These are phyloP conservation scores for Chaetoceros tenuissimus DNA, from an alignment of 108 stramenopile species.

Conservation along the genomic window DNA sequence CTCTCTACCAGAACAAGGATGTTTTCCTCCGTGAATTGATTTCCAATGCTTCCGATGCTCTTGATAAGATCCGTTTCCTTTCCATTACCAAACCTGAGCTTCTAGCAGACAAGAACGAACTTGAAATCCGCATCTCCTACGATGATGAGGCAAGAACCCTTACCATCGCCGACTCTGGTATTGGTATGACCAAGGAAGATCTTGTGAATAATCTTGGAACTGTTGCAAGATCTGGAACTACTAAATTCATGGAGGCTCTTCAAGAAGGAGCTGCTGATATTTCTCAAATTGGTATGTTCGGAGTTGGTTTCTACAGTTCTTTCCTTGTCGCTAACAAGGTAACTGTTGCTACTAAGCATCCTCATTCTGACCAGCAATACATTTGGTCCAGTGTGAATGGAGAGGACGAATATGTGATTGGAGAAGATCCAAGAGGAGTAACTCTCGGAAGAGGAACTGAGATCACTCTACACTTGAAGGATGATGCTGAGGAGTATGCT, in stretches of 20 bases:
- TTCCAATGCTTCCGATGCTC: conserved; percentile 96
- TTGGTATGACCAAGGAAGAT: conserved; percentile 97
- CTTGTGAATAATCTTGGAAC: conserved; percentile 96
- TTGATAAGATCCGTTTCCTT: conserved; percentile 98
- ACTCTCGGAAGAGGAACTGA: conserved; percentile 97
- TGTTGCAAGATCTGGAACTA: conserved; percentile 98
- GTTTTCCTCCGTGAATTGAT: conserved; percentile 94
- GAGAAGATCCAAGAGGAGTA: conserved; percentile 90
- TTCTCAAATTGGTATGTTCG: conserved; percentile 97
- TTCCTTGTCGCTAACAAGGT: conserved; percentile 92
- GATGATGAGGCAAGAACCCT: conserved; percentile 87
- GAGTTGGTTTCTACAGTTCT: conserved; percentile 98
- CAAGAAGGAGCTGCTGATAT: conserved; percentile 74
- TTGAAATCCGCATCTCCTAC: conserved; percentile 88
- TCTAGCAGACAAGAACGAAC: conserved; percentile 62
- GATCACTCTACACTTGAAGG: conserved; percentile 98
- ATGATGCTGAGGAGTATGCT: conserved; percentile 84
- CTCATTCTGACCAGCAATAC: conserved; percentile 81
- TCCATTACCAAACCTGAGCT: conserved; percentile 75
- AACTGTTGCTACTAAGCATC: conserved; percentile 92
- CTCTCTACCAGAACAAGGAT: conserved; percentile 99
- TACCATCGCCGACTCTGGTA: conserved; percentile 92
- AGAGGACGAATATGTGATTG: conserved; percentile 82
- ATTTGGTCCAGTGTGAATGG: conserved; percentile 95
- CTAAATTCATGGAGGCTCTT: conserved; percentile 95